These are phyloP conservation scores for Funneliformis caledonium DNA, from an alignment of 371 early-diverging fungal genomes.

Conservation along the genomic window DNA sequence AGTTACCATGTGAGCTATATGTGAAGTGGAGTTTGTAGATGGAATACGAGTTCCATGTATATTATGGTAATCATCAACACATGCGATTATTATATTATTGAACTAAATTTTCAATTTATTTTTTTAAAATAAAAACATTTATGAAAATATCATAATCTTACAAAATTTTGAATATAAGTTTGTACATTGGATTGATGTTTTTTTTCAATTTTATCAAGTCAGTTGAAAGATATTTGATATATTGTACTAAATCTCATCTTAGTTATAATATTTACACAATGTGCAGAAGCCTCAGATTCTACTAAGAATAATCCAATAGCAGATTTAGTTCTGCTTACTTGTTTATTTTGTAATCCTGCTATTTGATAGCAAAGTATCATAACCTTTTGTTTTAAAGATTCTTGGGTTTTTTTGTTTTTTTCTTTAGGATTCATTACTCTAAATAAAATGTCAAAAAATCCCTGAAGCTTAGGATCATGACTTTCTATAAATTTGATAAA, in stretches of 20 bases:
- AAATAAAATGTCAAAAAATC: conserved; percentile 11
- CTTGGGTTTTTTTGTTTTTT: not conserved
- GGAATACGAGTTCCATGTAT: not conserved
- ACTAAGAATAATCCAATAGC: not conserved
- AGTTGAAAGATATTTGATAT: not conserved
- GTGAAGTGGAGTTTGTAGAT: not conserved
- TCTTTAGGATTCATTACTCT: not conserved
- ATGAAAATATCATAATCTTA: not conserved
- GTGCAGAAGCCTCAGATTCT: not conserved
- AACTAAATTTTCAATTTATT: too few relatives aligned
- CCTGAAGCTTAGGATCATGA: not conserved
- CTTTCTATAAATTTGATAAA: conserved; percentile 2
- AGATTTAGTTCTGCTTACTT: not conserved
- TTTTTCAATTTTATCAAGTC: not conserved
- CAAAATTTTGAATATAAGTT: not conserved
- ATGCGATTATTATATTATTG: not conserved
- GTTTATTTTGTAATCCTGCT: not conserved
- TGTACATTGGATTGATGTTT: not conserved
- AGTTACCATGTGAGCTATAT: too few relatives aligned
- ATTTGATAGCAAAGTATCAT: not conserved
- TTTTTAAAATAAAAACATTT: too few relatives aligned
- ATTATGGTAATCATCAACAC: not conserved
- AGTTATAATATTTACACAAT: not conserved
- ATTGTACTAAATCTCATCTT: not conserved
- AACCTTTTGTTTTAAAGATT: not conserved